phyloP scores from a whole-genome alignment of 2,329 filamentous ascomycete genomes.

The Penicillium sp. region DNA sequence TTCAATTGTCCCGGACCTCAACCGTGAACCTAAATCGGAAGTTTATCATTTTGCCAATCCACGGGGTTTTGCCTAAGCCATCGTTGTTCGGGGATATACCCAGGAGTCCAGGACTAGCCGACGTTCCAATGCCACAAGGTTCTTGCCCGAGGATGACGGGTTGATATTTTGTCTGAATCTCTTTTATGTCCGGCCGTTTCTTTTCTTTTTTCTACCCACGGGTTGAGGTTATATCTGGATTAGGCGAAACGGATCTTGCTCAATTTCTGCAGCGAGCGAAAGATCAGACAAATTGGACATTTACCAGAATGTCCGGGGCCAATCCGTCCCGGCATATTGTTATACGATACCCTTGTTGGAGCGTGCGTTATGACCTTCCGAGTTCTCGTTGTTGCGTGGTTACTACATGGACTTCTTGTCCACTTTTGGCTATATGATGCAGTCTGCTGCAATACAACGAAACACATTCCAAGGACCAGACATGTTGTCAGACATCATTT shows the following conservation, averaged over 20 bases:
- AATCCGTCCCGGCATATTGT: not conserved
- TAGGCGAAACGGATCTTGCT: not conserved
- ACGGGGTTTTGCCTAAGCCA: not conserved
- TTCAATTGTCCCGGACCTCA: not conserved
- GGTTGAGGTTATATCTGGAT: not conserved
- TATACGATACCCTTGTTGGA: not conserved
- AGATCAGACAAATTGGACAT: not conserved
- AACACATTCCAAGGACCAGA: constrained; percentile 1
- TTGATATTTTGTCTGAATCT: not conserved
- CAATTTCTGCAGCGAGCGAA: not conserved
- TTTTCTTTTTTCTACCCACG: not conserved
- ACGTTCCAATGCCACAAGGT: not conserved
- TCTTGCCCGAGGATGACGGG: not conserved
- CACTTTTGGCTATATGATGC: not conserved
- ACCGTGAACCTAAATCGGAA: not conserved
- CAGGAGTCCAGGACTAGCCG: not conserved
- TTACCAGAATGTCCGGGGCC: not conserved
- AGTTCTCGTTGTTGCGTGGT: not conserved
- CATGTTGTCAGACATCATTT: constrained; percentile 28
- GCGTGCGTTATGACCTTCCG: too few species aligned
- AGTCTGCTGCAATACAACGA: not conserved
- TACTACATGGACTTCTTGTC: not conserved
- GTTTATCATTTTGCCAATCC: not conserved
- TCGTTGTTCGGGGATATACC: not conserved
- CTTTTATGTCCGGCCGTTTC: not conserved